Conservation (phyloP, 805 yeast genomes). For the Candida pseudofarinosa region DNA sequence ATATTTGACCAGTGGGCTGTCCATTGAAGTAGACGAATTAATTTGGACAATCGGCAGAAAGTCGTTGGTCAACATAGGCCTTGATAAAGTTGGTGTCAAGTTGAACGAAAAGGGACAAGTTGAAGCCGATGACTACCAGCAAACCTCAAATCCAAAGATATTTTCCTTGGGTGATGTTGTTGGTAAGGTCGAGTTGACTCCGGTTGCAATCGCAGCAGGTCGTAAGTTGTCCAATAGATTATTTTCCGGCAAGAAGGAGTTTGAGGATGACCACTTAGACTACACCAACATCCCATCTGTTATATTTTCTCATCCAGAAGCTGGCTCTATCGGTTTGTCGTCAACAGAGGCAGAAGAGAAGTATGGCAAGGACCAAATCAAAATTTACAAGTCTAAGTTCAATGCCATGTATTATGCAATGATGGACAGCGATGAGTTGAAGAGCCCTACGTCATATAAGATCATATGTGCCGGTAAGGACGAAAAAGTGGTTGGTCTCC, state of each 20-base stretch:
- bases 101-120: constrained; percentile 58
- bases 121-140: constrained; percentile 83
- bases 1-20: constrained; percentile 32
- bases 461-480: constrained; percentile 71
- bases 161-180: constrained; percentile 92
- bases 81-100: constrained; percentile 72
- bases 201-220: constrained; percentile 98
- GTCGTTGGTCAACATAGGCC: constrained; percentile 68
- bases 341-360: constrained; percentile 73
- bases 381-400: constrained; percentile 78
- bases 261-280: constrained; percentile 75
- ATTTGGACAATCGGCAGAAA: constrained; percentile 95
- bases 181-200: constrained; percentile 91
- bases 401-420: constrained; percentile 92
- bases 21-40: constrained; percentile 63
- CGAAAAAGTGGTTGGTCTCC: constrained; percentile 94
- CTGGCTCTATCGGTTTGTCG: constrained; percentile 86
- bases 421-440: constrained; percentile 55
- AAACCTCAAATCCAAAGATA: constrained; percentile 65
- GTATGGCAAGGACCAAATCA: constrained; percentile 77
- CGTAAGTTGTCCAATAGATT: constrained; percentile 88
- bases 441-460: constrained; percentile 86
- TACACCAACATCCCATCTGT: constrained; percentile 87
- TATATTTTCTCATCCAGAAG: constrained; percentile 98
- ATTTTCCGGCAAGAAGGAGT: constrained; percentile 70